Conservation (phyloP, 2,329 filamentous ascomycete genomes). For the Talaromyces rugulosus region DNA sequence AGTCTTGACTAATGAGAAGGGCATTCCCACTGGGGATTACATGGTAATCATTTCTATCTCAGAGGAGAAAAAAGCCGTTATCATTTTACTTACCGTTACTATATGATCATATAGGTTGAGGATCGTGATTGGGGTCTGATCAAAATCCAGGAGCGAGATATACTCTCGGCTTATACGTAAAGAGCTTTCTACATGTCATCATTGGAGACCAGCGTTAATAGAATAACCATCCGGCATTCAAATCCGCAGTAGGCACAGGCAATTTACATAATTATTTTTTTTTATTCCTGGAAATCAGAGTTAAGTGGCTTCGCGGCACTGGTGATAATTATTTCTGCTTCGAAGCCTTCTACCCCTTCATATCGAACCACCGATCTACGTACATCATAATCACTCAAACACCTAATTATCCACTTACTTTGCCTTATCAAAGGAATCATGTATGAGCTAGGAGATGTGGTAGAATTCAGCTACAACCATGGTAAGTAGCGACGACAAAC, state of each 20-base stretch:
- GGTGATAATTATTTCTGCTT: neutral
- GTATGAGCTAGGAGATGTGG: slow-evolving; percentile 8
- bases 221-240: neutral
- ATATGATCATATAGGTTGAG: slow-evolving; percentile 6
- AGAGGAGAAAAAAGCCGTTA: neutral
- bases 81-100: neutral
- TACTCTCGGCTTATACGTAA: slow-evolving; percentile 7
- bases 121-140: slow-evolving; percentile 10
- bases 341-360: neutral
- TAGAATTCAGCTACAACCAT: slow-evolving; percentile 9
- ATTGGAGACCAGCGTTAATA: neutral
- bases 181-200: neutral
- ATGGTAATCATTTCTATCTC: neutral
- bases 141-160: slow-evolving; percentile 8
- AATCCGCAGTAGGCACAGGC: neutral
- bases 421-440: neutral
- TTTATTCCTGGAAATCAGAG: neutral
- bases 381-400: neutral
- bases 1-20: slow-evolving; percentile 8
- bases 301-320: neutral
- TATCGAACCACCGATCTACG: neutral
- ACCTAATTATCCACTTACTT: neutral
- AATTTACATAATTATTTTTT: neutral
- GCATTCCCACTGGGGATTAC: slow-evolving; percentile 1
- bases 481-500: neutral